Percentiles rank a stretch among this genome's conserved stretches.
These are phyloP conservation scores for Stagonosporopsis chrysanthemi DNA, from an alignment of 2,329 filamentous ascomycete genomes.

Conservation along the genomic window DNA sequence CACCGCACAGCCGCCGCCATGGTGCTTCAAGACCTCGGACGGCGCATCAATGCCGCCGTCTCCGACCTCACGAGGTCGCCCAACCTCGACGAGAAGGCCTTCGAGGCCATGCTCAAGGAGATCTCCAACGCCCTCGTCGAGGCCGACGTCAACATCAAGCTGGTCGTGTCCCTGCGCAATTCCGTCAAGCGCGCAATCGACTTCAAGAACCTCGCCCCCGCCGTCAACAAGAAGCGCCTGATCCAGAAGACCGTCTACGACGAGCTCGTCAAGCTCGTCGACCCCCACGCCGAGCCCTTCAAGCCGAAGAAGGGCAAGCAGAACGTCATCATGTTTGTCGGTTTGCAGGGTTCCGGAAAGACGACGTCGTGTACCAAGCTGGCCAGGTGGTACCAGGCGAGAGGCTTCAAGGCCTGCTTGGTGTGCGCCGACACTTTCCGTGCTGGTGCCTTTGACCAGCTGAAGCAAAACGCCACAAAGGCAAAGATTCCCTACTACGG, in stretches of 20 bases:
- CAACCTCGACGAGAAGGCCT: constrained; percentile 97
- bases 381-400: constrained; percentile 89
- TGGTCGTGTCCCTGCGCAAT: constrained; percentile 89
- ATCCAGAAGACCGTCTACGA: constrained; percentile 99
- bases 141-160: constrained; percentile 95
- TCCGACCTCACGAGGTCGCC: constrained; percentile 89
- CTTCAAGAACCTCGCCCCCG: constrained; percentile 89
- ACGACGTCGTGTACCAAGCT: constrained; percentile 98
- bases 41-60: constrained; percentile 97
- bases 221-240: constrained; percentile 96
- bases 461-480: constrained; percentile 99
- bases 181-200: constrained; percentile 91
- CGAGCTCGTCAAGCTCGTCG: constrained; percentile 92
- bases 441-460: constrained; percentile 95
- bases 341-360: constrained; percentile 95
- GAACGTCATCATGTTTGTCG: constrained; percentile 99
- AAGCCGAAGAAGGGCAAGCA: constrained; percentile 95
- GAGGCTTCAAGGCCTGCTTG: constrained; percentile 90
- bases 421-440: constrained; percentile 99
- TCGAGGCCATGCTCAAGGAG: constrained; percentile 98
- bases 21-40: constrained; percentile 98
- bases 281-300: constrained; percentile 94
- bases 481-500: constrained; percentile 99
- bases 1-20: constrained; percentile 59
- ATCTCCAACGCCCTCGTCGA: constrained; percentile 95